Evolutionary conservation across 2,329 filamentous ascomycete species (phyloP), one percentile per base, ranked within the genome.

Genomic region (Penicillium sp.): DNA sequence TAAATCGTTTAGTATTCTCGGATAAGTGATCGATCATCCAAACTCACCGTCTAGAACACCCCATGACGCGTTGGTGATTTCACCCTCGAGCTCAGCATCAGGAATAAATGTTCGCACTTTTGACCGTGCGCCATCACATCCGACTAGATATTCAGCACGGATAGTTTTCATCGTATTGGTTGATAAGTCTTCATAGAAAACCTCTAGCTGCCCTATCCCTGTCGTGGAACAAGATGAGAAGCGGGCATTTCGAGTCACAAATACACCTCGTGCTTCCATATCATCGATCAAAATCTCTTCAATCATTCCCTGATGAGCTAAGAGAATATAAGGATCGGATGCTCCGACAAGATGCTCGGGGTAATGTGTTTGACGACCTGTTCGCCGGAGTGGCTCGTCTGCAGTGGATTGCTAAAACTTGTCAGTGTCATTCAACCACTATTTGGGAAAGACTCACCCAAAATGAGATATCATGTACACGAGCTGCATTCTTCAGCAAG

Each of bases 391-490:
- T 3, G 82, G 73, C 59, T 81, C 75, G 16, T 79, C 75, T 31
- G 74, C 69, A 2, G 79, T 83, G 55, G 69, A 68, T 64, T 68
- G 64, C 69, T 71, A 24, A 2, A 14, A 6, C 26, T 16, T 42
- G 24, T 62, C 37, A 59, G 55, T 3, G 24, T 8, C 21, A 13
- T 4, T 7, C 4, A 47, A 16, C 0, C 27, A 5, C 1, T 19
- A 2, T 11, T 54, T 13, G n/a, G 26, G 11, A 5, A 13, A 14
- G 31, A 58, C 79, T 78, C 70, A 85, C 81, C 87, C 89, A 91
- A 70, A 90, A 90, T 44, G 85, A 82, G 58, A 91, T 91, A 67
- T 91, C 89, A 72, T 88, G 90, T 45, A 91, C 84, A 46, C 84
- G 84, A 49, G 88, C 88, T 29, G 87, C 88, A 65, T 86, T 83